Percentiles rank a stretch among this genome's conserved stretches.
phyloP scores from a whole-genome alignment of 2,329 filamentous ascomycete species.

The Aspergillus sp. region DNA sequence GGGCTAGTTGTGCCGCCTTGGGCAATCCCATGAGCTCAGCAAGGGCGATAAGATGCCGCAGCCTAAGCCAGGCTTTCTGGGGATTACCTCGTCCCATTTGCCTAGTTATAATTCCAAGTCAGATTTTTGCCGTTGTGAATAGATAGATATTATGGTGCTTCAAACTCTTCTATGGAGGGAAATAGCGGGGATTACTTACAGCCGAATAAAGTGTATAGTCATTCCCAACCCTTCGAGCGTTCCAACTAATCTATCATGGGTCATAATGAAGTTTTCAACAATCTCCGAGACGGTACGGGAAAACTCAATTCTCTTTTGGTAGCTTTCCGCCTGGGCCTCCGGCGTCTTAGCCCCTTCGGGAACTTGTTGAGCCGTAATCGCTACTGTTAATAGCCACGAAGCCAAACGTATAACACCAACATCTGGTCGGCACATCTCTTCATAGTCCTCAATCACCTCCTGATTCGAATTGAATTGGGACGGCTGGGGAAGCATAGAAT shows the following conservation, averaged over 20 bases:
- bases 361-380: constrained; percentile 16
- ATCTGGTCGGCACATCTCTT: constrained; percentile 14
- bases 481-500: constrained; percentile 17
- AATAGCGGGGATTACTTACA: constrained; percentile 26
- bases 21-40: constrained; percentile 41
- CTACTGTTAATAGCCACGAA: constrained; percentile 17
- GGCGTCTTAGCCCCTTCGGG: neutral
- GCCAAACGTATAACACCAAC: constrained; percentile 14
- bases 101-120: constrained; percentile 14
- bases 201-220: constrained; percentile 34
- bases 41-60: constrained; percentile 39
- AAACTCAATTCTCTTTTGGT: constrained; percentile 1
- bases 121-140: no score
- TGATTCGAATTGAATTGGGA: constrained; percentile 9
- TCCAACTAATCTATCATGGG: constrained; percentile 17
- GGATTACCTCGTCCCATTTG: constrained; percentile 35
- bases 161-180: neutral
- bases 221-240: constrained; percentile 18
- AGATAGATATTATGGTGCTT: neutral
- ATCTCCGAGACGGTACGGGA: constrained; percentile 10
- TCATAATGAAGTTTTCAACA: constrained; percentile 14
- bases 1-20: constrained; percentile 7
- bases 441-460: constrained; percentile 12
- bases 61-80: constrained; percentile 35
- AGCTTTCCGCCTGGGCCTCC: neutral